Base-by-base conservation (phyloP, 2,329 filamentous ascomycete species). In the Ophiobolus disseminans region DNA sequence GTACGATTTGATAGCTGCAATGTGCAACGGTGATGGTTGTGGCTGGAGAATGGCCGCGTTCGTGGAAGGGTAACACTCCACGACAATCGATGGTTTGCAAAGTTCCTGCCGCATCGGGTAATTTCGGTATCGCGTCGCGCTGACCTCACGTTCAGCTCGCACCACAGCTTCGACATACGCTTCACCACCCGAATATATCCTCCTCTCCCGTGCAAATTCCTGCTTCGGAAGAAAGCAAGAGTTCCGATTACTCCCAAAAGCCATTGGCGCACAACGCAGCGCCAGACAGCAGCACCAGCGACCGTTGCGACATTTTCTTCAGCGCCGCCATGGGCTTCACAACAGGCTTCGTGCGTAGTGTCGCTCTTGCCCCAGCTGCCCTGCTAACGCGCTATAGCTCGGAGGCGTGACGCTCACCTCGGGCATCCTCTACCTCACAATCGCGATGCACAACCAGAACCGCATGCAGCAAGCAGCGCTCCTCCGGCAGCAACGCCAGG, bases 341-440 rank as follows among this genome's bases (percentile, higher is more conserved):
- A 50, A 78, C 76, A 14, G 78, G 78, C 70, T 77, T 80, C 59
- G 78, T 80, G 72, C 37, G 71, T 65, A 19, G 19, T 25, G 14
- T 28, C 28, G 11, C 16, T 13, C 14, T n/a, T 11, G 23, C 30
- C 13, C 9, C 17, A 5, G 14, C 2, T 30, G 1, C 22, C 14
- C 26, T 22, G 35, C 55, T 57, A 26, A 60, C 49, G 9, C 16
- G 17, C 13, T 57, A 80, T 13, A 44, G 78, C 71, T 81, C 50
- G 75, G 77, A 62, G 78, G 78, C 66, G 69, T 80, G 52, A 80
- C 78, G 50, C 73, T 81, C 45, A 80, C 78, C 40, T 74, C 77
- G 9, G 71, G 76, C 38, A 55, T 70, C 40, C 68, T 75, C 50
- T 74, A 74, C 49, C 69, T 74, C 44, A 68, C 70, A 35, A 55